phyloP scores from a whole-genome alignment of 106 monocot genomes.

The Agapanthus africanus region DNA sequence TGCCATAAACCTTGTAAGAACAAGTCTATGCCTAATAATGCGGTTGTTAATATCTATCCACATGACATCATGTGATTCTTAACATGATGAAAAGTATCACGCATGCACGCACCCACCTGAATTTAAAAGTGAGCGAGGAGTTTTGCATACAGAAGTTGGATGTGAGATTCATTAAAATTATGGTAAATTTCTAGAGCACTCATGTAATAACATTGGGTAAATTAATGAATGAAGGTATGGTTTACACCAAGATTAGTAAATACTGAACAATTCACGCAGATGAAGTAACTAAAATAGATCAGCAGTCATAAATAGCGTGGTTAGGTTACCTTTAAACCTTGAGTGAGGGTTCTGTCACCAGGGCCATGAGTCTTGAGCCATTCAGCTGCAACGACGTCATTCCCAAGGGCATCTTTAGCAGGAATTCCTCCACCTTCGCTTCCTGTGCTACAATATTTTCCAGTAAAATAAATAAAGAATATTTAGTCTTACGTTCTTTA shows the following conservation, averaged over 20 bases:
- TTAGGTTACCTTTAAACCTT: constrained; percentile 67
- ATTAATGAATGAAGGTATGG: too few relatives aligned
- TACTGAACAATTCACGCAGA: not conserved
- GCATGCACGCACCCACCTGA: too few relatives aligned
- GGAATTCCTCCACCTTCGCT: constrained; percentile 39
- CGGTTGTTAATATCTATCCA: not conserved
- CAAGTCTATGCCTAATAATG: too few relatives aligned
- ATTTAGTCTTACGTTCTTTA: too few relatives aligned
- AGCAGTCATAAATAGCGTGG: not conserved
- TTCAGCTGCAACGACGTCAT: constrained; percentile 47
- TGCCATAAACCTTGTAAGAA: too few relatives aligned
- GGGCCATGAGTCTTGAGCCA: constrained; percentile 92
- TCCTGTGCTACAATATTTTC: constrained; percentile 54
- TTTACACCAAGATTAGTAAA: too few relatives aligned
- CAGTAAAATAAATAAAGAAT: too few relatives aligned
- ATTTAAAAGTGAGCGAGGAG: not conserved
- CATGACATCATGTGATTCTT: not conserved
- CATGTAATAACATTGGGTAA: too few relatives aligned
- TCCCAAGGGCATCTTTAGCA: constrained; percentile 93
- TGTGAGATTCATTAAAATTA: not conserved
- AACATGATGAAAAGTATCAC: too few relatives aligned
- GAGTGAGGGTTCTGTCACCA: constrained; percentile 83
- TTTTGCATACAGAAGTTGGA: not conserved
- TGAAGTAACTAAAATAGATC: not conserved
- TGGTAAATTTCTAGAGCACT: too few relatives aligned